These are phyloP conservation scores for Cordyceps javanica DNA, from an alignment of 2,329 filamentous ascomycete genomes.

Conservation along the genomic window DNA sequence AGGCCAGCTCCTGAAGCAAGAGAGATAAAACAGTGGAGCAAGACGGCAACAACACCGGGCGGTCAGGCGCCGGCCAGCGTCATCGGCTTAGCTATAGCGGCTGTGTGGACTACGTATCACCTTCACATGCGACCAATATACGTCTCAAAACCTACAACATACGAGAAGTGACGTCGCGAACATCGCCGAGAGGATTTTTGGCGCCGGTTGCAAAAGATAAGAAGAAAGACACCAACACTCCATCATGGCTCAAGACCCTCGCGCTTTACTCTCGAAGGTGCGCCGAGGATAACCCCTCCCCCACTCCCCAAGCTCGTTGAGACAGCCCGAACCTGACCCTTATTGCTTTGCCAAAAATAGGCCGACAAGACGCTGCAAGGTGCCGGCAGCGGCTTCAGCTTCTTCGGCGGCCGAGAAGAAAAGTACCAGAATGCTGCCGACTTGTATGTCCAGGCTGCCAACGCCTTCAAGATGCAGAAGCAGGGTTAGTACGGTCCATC, in stretches of 20 bases:
- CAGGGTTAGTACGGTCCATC: conserved; percentile 50
- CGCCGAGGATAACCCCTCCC: conserved; percentile 22
- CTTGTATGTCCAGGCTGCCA: conserved; percentile 80
- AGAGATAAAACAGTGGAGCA: conserved; percentile 8
- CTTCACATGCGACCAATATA: conserved; percentile 4
- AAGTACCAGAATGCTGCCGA: conserved; percentile 89
- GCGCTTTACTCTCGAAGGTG: conserved; percentile 73
- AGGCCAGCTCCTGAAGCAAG: background rate
- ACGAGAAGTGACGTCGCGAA: background rate
- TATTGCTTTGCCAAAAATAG: conserved; percentile 39
- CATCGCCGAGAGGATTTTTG: background rate
- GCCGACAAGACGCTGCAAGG: conserved; percentile 77
- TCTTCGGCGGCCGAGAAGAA: conserved; percentile 81
- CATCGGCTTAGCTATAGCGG: conserved; percentile 4
- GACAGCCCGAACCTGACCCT: background rate
- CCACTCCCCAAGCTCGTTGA: conserved; percentile 12
- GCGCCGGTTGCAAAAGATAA: background rate
- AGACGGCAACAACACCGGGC: background rate
- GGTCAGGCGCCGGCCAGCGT: conserved; percentile 11
- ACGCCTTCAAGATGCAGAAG: conserved; percentile 85
- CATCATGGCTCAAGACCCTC: conserved; percentile 69
- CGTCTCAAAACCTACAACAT: background rate
- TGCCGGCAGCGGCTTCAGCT: conserved; percentile 75
- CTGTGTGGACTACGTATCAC: conserved; percentile 11
- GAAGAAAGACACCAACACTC: conserved; percentile 1